A percentile compares a stretch with the other conserved stretches of the same genome.
phyloP scores from a whole-genome alignment of 108 stramenopile genomes.

The Seminavis robusta region DNA sequence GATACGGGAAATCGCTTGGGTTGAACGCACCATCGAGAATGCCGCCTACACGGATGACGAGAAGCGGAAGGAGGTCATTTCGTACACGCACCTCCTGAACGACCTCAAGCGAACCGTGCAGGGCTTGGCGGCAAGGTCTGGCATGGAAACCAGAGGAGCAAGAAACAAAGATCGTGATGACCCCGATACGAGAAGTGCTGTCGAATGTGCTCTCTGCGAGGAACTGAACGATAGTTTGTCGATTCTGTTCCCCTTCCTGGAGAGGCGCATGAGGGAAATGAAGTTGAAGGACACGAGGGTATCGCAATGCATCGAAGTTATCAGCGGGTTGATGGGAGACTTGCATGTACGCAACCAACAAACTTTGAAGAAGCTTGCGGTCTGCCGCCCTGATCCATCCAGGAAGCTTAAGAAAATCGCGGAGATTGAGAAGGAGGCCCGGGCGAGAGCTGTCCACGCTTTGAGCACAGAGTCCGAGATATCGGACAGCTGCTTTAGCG shows the following conservation, averaged over 20 bases:
- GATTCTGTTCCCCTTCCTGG: constrained; percentile 29
- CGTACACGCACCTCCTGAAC: constrained; percentile 35
- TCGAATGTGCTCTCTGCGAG: constrained; percentile 39
- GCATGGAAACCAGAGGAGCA: constrained; percentile 55
- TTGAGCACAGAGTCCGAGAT: constrained; percentile 6
- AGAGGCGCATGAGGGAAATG: constrained; percentile 29
- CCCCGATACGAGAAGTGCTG: constrained; percentile 38
- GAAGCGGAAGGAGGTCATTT: constrained; percentile 41
- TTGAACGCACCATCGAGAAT: constrained; percentile 33
- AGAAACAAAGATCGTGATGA: constrained; percentile 34
- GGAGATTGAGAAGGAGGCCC: constrained; percentile 34
- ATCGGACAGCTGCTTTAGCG: constrained; percentile 6
- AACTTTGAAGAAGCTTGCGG: constrained; percentile 27
- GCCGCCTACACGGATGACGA: constrained; percentile 33
- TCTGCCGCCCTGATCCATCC: constrained; percentile 22
- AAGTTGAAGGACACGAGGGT: constrained; percentile 35
- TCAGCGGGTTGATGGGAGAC: constrained; percentile 25
- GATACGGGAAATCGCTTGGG: constrained; percentile 29
- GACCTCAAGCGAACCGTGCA: constrained; percentile 36
- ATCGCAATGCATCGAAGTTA: constrained; percentile 33
- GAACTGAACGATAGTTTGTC: constrained; percentile 31
- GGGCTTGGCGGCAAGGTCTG: constrained; percentile 41
- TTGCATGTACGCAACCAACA: constrained; percentile 36
- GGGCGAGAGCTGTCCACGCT: constrained; percentile 29
- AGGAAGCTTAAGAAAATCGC: constrained; percentile 31